Evolutionary conservation across 805 yeast genomes (phyloP), one percentile per base, ranked within the genome.

Genomic region (Starmerella apicola): DNA sequence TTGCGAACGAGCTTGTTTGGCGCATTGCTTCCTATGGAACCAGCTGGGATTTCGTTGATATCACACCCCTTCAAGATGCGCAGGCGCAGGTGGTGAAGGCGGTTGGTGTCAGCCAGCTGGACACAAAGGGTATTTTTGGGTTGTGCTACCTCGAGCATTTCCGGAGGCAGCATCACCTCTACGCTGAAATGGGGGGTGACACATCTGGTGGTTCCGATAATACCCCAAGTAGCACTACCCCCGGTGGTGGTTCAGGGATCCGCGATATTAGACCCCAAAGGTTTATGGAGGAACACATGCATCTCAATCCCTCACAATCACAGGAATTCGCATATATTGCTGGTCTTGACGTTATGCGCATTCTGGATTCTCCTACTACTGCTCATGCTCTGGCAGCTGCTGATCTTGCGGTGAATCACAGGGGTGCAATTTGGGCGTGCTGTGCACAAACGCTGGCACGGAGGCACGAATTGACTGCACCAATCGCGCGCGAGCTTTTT

Each of bases 51-150:
- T 23, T 18, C 3, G 35, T 36, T 2, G 54, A 52, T 15, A 36
- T 46, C 5, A 37, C 43, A 13, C 34, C 44, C 13, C 42, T 56
- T 8, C 33, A 45, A 4, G 50, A 50, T 17, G 59, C 59, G 2
- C 57, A 52, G 32, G 40, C 46, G 20, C 30, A 45, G 22, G 33
- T 57, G 17, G 55, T 54, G 2, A 38, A 27, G 19, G 46, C 41
- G 3, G 41, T 53, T 38, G 51, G 44, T 9, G 24, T 25, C 6
- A 24, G 23, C 10, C 30, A 30, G 2, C 9, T 58, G 6, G 60
- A 57, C 37, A 39, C 52, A 3, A 57, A 58, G 39, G 62, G 62
- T 5, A 42, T 51, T 16, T 40, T 55, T 16, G 54, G 55, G 8
- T 34, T 58, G 27, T 56, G 60, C 4, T 55, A 53, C 33, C 28